Percentiles rank a stretch among this genome's conserved stretches.
Evolutionary conservation across 176 grass and related monocot species (phyloP).

Genomic region (Oryza brachyantha): DNA sequence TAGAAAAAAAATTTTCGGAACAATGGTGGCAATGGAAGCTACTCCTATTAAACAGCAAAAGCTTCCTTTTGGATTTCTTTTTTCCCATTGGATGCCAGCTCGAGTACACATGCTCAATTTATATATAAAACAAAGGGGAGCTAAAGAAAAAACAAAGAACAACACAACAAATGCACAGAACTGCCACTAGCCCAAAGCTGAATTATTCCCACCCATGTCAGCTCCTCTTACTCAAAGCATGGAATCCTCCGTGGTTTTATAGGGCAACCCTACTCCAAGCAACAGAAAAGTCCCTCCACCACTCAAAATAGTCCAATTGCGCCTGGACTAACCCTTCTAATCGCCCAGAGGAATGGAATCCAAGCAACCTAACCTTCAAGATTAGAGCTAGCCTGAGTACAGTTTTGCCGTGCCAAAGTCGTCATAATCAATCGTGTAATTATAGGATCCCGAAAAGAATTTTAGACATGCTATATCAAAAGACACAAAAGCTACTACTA

Average conservation of each 20-base stretch:
- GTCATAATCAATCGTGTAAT: background rate
- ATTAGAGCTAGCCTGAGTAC: background rate
- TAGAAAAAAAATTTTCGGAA: too few species aligned
- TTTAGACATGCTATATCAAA: background rate
- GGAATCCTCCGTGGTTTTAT: conserved; percentile 46
- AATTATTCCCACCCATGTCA: conserved; percentile 34
- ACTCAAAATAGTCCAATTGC: background rate
- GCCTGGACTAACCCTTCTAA: background rate
- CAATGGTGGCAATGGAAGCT: background rate
- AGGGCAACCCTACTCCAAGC: conserved; percentile 25
- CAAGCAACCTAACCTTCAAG: background rate
- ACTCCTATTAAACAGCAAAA: conserved; percentile 37
- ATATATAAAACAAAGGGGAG: background rate
- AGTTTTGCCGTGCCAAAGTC: background rate
- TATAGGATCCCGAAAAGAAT: too few species aligned
- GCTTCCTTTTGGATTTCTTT: conserved; percentile 11
- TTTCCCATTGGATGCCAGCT: background rate
- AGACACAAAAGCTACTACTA: background rate
- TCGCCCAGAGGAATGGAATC: conserved; percentile 9
- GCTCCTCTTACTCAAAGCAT: background rate
- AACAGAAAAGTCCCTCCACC: conserved; percentile 35
- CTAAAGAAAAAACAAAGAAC: background rate
- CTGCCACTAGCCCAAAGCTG: conserved; percentile 28
- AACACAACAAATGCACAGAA: background rate
- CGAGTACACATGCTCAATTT: background rate